phyloP scores from a whole-genome alignment of 2,329 filamentous ascomycete species.

The Didymella keratinophila region DNA sequence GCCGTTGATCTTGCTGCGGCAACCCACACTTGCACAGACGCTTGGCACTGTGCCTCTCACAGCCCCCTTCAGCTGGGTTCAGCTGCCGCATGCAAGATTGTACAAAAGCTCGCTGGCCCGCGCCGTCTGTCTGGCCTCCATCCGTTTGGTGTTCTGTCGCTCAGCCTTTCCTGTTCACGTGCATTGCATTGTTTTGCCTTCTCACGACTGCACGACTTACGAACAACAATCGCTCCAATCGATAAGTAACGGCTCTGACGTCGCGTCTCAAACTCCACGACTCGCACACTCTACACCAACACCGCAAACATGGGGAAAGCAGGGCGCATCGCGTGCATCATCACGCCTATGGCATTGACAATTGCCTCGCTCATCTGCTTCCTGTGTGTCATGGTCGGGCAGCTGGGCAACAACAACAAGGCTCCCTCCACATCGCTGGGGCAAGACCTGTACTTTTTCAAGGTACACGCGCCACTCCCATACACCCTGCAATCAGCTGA shows the following conservation, averaged over 20 bases:
- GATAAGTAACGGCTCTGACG: slow-evolving; percentile 18
- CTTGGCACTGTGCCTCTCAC: slow-evolving; percentile 19
- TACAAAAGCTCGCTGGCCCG: slow-evolving; percentile 22
- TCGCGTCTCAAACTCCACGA: slow-evolving; percentile 11
- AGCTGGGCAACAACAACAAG: slow-evolving; percentile 56
- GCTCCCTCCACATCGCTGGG: slow-evolving; percentile 52
- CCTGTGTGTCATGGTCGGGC: slow-evolving; percentile 65
- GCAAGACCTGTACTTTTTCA: slow-evolving; percentile 64
- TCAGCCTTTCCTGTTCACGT: slow-evolving; percentile 13
- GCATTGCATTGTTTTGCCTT: slow-evolving; percentile 14
- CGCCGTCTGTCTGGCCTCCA: slow-evolving; percentile 14
- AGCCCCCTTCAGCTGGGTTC: slow-evolving; percentile 25
- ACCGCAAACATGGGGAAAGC: slow-evolving; percentile 68
- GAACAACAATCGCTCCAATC: slow-evolving; percentile 14
- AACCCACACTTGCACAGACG: slow-evolving; percentile 15
- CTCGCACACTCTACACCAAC: slow-evolving; percentile 3
- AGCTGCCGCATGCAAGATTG: slow-evolving; percentile 21
- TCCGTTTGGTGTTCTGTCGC: slow-evolving; percentile 15
- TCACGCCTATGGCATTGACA: slow-evolving; percentile 83
- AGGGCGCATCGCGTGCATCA: slow-evolving; percentile 85
- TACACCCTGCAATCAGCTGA: slow-evolving; percentile 20
- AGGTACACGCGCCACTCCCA: slow-evolving; percentile 63
- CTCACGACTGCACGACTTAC: neutral
- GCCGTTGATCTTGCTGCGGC: slow-evolving; percentile 5
- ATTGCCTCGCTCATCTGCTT: slow-evolving; percentile 77